Evolutionary conservation across 2,329 filamentous ascomycete genomes (phyloP).

Genomic region (Xylariales sp.): DNA sequence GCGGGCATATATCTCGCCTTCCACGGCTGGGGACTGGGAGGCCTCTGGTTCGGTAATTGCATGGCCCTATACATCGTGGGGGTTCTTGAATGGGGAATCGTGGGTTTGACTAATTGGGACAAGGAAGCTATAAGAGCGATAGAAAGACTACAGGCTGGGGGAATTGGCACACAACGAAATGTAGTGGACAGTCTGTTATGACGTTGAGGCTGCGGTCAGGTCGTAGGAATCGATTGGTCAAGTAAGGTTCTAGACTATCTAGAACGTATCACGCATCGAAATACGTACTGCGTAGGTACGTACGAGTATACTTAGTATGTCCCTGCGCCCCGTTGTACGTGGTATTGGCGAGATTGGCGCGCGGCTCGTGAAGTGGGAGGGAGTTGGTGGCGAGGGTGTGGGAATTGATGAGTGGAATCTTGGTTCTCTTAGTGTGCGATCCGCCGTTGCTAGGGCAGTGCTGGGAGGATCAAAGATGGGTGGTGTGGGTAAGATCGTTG

Average conservation of each 20-base stretch:
- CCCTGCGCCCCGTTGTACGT: neutral
- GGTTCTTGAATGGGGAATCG: constrained; percentile 80
- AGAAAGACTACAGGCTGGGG: constrained; percentile 71
- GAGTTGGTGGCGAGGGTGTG: neutral
- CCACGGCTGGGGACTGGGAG: constrained; percentile 83
- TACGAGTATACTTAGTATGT: neutral
- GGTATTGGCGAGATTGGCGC: constrained; percentile 16
- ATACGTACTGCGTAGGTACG: neutral
- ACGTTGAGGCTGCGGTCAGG: neutral
- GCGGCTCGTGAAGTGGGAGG: constrained; percentile 9
- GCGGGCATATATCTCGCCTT: constrained; percentile 88
- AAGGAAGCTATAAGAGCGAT: constrained; percentile 77
- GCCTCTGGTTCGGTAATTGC: constrained; percentile 87
- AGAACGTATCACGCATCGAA: neutral
- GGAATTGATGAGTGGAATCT: too few relatives aligned
- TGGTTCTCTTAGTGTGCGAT: neutral
- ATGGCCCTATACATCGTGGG: constrained; percentile 85
- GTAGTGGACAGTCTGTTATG: constrained; percentile 15
- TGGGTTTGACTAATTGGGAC: constrained; percentile 82
- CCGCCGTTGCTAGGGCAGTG: constrained; percentile 13
- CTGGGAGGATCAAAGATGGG: neutral
- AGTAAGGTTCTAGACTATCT: neutral
- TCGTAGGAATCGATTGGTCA: neutral
- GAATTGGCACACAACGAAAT: constrained; percentile 20
- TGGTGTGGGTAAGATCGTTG: constrained; percentile 27